Evolutionary conservation across 345 rosid species (phyloP).

Genomic region (Pseudoturritis turrita): DNA sequence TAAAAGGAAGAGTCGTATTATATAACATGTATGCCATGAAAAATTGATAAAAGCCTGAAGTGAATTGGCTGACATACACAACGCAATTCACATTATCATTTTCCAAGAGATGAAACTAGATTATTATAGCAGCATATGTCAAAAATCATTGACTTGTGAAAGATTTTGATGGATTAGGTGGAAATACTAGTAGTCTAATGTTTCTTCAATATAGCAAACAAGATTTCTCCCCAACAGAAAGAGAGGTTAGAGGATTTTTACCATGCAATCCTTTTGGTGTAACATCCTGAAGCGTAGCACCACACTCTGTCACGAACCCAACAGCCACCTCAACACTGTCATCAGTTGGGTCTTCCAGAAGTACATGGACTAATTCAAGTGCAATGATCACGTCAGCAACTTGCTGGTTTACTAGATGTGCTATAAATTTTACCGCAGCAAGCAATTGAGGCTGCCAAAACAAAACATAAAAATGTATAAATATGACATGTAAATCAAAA

Average conservation of each 20-base stretch:
- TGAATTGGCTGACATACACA: not conserved
- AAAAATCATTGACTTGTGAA: not conserved
- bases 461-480: not conserved
- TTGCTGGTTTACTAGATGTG: slow-evolving; percentile 93
- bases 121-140: not conserved
- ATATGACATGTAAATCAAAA: not conserved
- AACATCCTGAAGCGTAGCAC: slow-evolving; percentile 85
- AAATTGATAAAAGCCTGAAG: not conserved
- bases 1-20: not conserved
- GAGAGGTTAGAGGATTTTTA: slow-evolving; percentile 24
- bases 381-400: slow-evolving; percentile 87
- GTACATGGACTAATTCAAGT: slow-evolving; percentile 65
- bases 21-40: not conserved
- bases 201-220: not conserved
- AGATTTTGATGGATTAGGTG: not conserved
- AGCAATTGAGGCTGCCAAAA: slow-evolving; percentile 74
- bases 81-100: not conserved
- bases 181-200: not conserved
- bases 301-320: slow-evolving; percentile 88
- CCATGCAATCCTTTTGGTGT: slow-evolving; percentile 89
- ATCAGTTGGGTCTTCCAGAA: slow-evolving; percentile 77
- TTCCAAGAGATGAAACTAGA: not conserved
- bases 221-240: not conserved
- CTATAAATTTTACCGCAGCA: slow-evolving; percentile 92
- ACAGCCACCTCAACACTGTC: slow-evolving; percentile 98